phyloP scores from a whole-genome alignment of 2,329 filamentous ascomycete genomes.

The Curvularia eragrostidis region DNA sequence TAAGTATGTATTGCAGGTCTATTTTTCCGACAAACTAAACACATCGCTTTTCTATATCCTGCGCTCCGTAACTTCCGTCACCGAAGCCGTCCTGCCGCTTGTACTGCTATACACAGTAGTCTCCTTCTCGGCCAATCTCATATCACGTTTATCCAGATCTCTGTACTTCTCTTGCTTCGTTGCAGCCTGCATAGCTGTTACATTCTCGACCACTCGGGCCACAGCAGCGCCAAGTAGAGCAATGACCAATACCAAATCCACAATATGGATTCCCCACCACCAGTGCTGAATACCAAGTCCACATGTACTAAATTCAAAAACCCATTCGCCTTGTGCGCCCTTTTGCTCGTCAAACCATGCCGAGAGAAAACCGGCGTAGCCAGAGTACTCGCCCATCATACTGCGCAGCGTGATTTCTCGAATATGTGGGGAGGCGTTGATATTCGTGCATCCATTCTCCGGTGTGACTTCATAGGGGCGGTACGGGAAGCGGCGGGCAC shows the following conservation, averaged over 20 bases:
- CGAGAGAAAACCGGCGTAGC: conserved; percentile 86
- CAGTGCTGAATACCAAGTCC: conserved; percentile 83
- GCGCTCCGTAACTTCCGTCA: conserved; percentile 3
- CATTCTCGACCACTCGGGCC: not conserved
- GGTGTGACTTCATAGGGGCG: conserved; percentile 47
- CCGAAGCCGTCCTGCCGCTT: not conserved
- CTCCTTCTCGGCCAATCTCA: not conserved
- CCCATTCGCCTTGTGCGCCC: conserved; percentile 81
- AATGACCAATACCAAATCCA: conserved; percentile 18
- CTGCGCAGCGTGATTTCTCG: conserved; percentile 92
- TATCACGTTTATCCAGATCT: not conserved
- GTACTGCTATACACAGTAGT: not conserved
- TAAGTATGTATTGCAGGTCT: no score
- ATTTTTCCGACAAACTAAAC: no score
- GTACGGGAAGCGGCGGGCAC: conserved; percentile 30
- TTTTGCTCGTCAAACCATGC: conserved; percentile 81
- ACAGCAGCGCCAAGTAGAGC: not conserved
- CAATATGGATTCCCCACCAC: conserved; percentile 86
- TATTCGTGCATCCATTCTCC: conserved; percentile 21
- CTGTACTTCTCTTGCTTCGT: not conserved
- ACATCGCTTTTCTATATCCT: conserved; percentile 12
- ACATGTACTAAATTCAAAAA: conserved; percentile 80
- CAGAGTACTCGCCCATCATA: conserved; percentile 98
- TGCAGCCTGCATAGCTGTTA: not conserved
- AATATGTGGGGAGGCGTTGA: conserved; percentile 61